These are phyloP conservation scores for Daucus carota DNA, from an alignment of 129 eudicot species.

Conservation along the genomic window DH1_v3.0 NC_030383.2:5516501-5517000, in stretches of 20 bases:
- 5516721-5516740: slow-evolving; percentile 88
- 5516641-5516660: slow-evolving; percentile 81
- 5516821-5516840: slow-evolving; percentile 1
- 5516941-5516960: slow-evolving; percentile 71
- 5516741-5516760: slow-evolving; percentile 62
- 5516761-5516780: background rate
- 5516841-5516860: slow-evolving; percentile 85
- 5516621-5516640: slow-evolving; percentile 94
- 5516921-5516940: slow-evolving; percentile 64
- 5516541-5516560: slow-evolving; percentile 22
- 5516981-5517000: slow-evolving; percentile 70
- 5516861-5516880: slow-evolving; percentile 87
- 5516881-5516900: slow-evolving; percentile 97
- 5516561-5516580: slow-evolving; percentile 41
- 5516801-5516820: background rate
- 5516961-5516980: slow-evolving; percentile 60
- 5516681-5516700: slow-evolving; percentile 98
- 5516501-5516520: slow-evolving; percentile 64
- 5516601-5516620: slow-evolving; percentile 84
- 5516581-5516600: slow-evolving; percentile 58
- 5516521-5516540: slow-evolving; percentile 10
- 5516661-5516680: slow-evolving; percentile 93
- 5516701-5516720: slow-evolving; percentile 76
- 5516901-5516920: slow-evolving; percentile 91
- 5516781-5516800: background rate